Conservation (phyloP, 2,329 filamentous ascomycete genomes). For the Paraphaeosphaeria minitans region DNA sequence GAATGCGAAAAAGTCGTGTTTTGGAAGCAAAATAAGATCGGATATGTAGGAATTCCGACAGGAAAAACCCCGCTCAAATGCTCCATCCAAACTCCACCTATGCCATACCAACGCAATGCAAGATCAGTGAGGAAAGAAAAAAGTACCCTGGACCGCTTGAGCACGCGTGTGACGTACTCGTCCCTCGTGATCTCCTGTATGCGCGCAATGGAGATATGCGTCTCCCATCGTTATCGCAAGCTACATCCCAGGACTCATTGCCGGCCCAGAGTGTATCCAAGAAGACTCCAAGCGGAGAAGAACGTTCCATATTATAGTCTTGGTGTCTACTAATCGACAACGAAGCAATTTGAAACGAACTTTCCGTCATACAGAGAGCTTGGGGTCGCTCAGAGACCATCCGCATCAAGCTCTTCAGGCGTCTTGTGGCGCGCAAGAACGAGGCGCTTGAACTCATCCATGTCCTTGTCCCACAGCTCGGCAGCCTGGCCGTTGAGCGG, state of each 20-base stretch:
- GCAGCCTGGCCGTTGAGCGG: conserved; percentile 96
- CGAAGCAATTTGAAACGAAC: background rate
- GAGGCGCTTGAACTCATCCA: conserved; percentile 81
- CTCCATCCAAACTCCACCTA: conserved; percentile 12
- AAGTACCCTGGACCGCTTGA: background rate
- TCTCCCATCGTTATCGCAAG: background rate
- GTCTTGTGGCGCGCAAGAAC: conserved; percentile 66
- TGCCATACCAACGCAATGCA: conserved; percentile 9
- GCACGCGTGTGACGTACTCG: background rate
- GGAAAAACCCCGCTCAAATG: conserved; percentile 1
- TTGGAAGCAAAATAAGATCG: background rate
- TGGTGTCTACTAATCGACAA: background rate
- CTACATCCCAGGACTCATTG: background rate
- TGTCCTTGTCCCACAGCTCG: conserved; percentile 90
- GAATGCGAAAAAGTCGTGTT: background rate
- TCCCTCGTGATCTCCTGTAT: no score
- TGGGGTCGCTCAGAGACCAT: background rate
- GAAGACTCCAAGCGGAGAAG: background rate
- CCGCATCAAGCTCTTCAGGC: conserved; percentile 50
- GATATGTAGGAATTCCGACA: conserved; percentile 4
- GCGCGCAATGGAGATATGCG: background rate
- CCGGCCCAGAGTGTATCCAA: background rate
- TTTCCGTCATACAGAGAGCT: background rate
- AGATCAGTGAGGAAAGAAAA: background rate
- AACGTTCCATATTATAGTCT: background rate